Evolutionary conservation across 441 rosid genomes (phyloP).

Genomic region (Populus hybrid): DNA sequence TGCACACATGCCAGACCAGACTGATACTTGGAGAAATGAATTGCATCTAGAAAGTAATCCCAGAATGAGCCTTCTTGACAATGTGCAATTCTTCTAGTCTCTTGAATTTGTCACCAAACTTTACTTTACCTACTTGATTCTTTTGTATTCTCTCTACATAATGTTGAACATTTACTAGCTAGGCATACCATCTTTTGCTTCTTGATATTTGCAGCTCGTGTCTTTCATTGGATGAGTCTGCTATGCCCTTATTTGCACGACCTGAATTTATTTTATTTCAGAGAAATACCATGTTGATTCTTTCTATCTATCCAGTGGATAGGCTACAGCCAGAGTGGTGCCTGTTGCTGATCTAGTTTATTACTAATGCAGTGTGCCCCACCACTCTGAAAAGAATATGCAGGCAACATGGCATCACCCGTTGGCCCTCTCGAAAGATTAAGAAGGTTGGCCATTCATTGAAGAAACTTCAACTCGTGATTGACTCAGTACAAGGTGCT

Average conservation of each 20-base stretch:
- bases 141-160: neutral
- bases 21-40: neutral
- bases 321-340: neutral
- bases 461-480: constrained; percentile 34
- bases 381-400: constrained; percentile 36
- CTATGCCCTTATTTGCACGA: neutral
- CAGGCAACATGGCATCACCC: constrained; percentile 32
- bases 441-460: constrained; percentile 35
- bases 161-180: neutral
- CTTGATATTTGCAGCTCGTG: neutral
- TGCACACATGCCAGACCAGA: neutral
- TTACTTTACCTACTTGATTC: neutral
- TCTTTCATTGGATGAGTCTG: neutral
- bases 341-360: constrained; percentile 10
- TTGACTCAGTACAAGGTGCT: constrained; percentile 39
- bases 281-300: neutral
- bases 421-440: constrained; percentile 38
- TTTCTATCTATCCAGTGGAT: neutral
- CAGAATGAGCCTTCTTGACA: neutral
- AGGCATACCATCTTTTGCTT: neutral
- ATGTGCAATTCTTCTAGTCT: neutral
- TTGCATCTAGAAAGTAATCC: neutral
- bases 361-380: constrained; percentile 33
- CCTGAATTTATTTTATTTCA: neutral
- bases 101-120: constrained; percentile 4